Conservation (phyloP, 306 rosid genomes). For the Glycine soja region DNA sequence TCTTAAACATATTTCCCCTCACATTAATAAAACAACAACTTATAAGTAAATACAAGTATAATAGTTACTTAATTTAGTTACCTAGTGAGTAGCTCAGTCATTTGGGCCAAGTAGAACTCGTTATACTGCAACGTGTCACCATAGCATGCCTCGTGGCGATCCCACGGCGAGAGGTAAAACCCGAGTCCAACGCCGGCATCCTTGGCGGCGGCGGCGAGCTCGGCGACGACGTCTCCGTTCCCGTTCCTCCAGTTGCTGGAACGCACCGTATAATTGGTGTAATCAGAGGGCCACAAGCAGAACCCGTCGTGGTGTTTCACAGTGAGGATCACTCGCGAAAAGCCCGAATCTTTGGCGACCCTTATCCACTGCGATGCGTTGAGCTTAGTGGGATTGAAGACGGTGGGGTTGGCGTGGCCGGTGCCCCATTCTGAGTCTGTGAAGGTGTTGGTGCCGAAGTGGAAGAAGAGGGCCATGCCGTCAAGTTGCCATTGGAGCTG, state of each 20-base stretch:
- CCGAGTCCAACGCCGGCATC: constrained; percentile 76
- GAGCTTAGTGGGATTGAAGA: constrained; percentile 45
- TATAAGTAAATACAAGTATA: no score
- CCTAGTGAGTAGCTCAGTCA: constrained; percentile 93
- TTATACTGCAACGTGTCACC: constrained; percentile 79
- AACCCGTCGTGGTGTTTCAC: constrained; percentile 95
- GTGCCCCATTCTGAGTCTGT: constrained; percentile 86
- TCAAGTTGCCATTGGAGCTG: constrained; percentile 90
- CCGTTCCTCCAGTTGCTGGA: constrained; percentile 75
- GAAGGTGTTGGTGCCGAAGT: constrained; percentile 93
- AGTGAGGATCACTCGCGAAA: constrained; percentile 70
- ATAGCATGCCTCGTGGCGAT: constrained; percentile 71
- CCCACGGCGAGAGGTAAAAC: constrained; percentile 97
- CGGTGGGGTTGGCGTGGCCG: constrained; percentile 56
- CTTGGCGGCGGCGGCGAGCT: constrained; percentile 71
- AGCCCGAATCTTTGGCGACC: constrained; percentile 77
- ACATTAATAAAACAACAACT: no score
- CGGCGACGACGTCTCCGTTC: constrained; percentile 76
- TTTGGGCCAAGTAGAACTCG: constrained; percentile 77
- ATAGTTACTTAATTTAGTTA: constrained; percentile 15
- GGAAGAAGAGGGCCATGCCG: constrained; percentile 82
- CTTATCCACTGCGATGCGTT: constrained; percentile 83
- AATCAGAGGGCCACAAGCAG: constrained; percentile 90
- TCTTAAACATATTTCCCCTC: no score
- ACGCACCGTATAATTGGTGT: constrained; percentile 75